Evolutionary conservation across 352 stramenopile genomes (phyloP).

Genomic region (Globisporangium iwayamae): DNA sequence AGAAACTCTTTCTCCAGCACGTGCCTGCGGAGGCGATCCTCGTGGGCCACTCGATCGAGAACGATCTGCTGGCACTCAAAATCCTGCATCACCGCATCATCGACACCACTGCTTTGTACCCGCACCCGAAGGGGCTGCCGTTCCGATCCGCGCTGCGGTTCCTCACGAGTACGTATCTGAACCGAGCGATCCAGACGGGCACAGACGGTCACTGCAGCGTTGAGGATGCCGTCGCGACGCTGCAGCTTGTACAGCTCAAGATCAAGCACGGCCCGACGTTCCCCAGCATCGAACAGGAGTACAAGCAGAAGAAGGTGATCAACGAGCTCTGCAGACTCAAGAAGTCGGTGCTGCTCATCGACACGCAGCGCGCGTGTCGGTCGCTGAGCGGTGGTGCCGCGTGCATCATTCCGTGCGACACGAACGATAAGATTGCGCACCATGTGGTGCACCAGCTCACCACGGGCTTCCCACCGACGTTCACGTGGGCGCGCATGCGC

Average conservation of each 20-base stretch:
- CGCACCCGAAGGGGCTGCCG: conserved; percentile 70
- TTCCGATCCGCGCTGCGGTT: conserved; percentile 79
- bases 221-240: conserved; percentile 72
- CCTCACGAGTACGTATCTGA: conserved; percentile 66
- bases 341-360: conserved; percentile 78
- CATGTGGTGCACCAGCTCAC: conserved; percentile 75
- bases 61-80: conserved; percentile 69
- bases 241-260: conserved; percentile 76
- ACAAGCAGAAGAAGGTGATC: conserved; percentile 78
- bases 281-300: conserved; percentile 63
- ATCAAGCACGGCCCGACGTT: conserved; percentile 75
- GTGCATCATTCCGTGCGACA: conserved; percentile 55
- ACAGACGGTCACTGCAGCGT: conserved; percentile 76
- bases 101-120: conserved; percentile 80
- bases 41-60: conserved; percentile 88
- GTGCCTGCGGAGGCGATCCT: conserved; percentile 72
- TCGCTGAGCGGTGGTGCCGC: conserved; percentile 60
- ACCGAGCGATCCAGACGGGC: conserved; percentile 68
- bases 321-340: conserved; percentile 64
- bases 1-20: conserved; percentile 52
- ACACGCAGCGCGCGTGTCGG: conserved; percentile 58
- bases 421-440: conserved; percentile 39
- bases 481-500: conserved; percentile 73
- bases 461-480: conserved; percentile 72
- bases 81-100: conserved; percentile 75